phyloP scores from a whole-genome alignment of 106 monocot genomes.

The Alisma plantagoaquatica region DNA sequence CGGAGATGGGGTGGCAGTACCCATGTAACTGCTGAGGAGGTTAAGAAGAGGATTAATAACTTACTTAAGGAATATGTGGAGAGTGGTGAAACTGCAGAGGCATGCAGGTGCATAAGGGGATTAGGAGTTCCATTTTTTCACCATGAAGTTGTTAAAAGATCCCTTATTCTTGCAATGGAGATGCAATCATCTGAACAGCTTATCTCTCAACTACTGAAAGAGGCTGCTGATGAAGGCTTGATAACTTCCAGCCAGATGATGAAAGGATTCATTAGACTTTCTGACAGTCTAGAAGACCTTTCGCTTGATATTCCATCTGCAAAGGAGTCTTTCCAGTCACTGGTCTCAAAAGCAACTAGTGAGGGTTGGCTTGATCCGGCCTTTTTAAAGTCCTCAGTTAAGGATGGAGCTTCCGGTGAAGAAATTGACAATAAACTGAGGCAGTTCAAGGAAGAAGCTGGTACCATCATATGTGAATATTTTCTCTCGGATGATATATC shows the following conservation, averaged over 20 bases:
- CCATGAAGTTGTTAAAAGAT: slow-evolving; percentile 84
- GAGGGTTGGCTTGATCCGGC: slow-evolving; percentile 73
- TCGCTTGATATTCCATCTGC: slow-evolving; percentile 78
- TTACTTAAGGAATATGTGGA: slow-evolving; percentile 60
- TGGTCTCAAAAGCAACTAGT: slow-evolving; percentile 39
- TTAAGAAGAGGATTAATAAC: slow-evolving; percentile 61
- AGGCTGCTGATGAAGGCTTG: slow-evolving; percentile 45
- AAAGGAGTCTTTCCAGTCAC: slow-evolving; percentile 29
- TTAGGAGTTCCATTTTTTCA: slow-evolving; percentile 73
- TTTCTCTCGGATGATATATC: slow-evolving; percentile 83
- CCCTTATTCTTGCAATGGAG: slow-evolving; percentile 56
- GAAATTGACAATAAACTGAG: slow-evolving; percentile 33
- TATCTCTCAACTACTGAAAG: slow-evolving; percentile 50
- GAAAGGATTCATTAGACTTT: slow-evolving; percentile 61
- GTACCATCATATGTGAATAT: slow-evolving; percentile 67
- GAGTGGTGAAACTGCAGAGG: slow-evolving; percentile 62
- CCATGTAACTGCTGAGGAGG: slow-evolving; percentile 62
- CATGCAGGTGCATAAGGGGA: slow-evolving; percentile 75
- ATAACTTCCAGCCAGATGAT: slow-evolving; percentile 87
- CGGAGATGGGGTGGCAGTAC: slow-evolving; percentile 69
- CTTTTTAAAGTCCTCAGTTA: slow-evolving; percentile 17
- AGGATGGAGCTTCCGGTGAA: slow-evolving; percentile 10
- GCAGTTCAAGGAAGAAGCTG: slow-evolving; percentile 53
- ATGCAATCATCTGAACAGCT: slow-evolving; percentile 32
- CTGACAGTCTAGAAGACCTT: slow-evolving; percentile 69